Conservation (phyloP, 1,284 basidiomycete species). For the Papiliotrema nemorosa region DNA sequence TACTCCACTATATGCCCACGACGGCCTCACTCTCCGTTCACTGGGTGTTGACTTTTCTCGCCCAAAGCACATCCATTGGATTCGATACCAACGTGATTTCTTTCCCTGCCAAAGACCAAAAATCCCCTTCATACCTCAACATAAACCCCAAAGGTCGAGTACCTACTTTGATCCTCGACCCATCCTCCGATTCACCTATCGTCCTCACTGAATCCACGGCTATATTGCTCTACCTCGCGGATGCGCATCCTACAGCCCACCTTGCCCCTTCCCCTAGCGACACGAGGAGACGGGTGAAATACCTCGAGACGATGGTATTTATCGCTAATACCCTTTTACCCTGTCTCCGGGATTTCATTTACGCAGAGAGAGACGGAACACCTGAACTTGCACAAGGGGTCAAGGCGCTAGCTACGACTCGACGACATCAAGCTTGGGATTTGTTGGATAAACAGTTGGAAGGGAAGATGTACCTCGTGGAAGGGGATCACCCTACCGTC, state of each 20-base stretch:
- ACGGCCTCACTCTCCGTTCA: slow-evolving; percentile 19
- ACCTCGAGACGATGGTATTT: slow-evolving; percentile 18
- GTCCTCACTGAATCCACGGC: slow-evolving; percentile 21
- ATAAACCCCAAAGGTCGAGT: slow-evolving; percentile 26
- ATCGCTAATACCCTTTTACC: slow-evolving; percentile 23
- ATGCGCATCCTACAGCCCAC: slow-evolving; percentile 10
- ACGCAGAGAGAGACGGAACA: slow-evolving; percentile 16
- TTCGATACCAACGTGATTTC: slow-evolving; percentile 13
- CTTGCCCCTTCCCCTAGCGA: slow-evolving; percentile 6
- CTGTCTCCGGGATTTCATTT: slow-evolving; percentile 26
- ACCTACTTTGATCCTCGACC: slow-evolving; percentile 14
- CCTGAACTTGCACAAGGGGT: slow-evolving; percentile 3
- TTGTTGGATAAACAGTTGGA: slow-evolving; percentile 5
- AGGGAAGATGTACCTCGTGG: slow-evolving; percentile 5
- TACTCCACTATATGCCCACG: slow-evolving; percentile 17
- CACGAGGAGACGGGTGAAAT: slow-evolving; percentile 8
- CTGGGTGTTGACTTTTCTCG: slow-evolving; percentile 25
- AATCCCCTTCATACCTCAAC: slow-evolving; percentile 12
- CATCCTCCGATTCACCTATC: background rate
- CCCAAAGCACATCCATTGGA: slow-evolving; percentile 3
- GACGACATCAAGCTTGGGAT: slow-evolving; percentile 2
- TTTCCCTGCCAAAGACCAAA: slow-evolving; percentile 14
- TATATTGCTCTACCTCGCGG: slow-evolving; percentile 16
- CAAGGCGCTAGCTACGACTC: background rate
- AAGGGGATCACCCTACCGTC: background rate